Percentiles rank a stretch among this genome's conserved stretches.
phyloP scores from a whole-genome alignment of 164 flowering plant species.

The Berberis thunbergii region DNA sequence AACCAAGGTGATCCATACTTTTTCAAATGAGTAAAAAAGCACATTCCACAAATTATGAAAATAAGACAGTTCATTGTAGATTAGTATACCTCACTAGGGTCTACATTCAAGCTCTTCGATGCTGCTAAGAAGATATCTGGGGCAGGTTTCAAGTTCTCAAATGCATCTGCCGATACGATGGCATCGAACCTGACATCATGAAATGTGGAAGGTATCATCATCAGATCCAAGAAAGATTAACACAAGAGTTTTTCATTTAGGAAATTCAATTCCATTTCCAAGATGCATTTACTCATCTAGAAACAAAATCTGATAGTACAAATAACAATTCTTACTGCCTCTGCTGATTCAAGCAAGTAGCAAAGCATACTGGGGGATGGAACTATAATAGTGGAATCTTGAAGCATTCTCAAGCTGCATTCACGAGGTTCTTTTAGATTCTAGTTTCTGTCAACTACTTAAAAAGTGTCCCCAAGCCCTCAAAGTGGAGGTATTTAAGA shows the following conservation, averaged over 20 bases:
- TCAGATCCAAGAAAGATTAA: conserved; percentile 1
- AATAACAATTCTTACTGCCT: no score
- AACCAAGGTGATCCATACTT: no score
- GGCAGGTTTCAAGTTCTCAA: conserved; percentile 94
- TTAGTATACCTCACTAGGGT: conserved; percentile 58
- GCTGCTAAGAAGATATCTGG: conserved; percentile 96
- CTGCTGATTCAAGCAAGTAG: no score
- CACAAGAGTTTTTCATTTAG: background rate
- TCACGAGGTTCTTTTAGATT: no score
- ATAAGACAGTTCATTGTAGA: background rate
- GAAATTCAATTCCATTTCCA: background rate
- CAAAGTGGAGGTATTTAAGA: no score
- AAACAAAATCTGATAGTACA: no score
- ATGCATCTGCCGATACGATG: conserved; percentile 95
- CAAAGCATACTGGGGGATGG: no score
- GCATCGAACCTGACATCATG: conserved; percentile 80
- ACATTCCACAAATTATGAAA: background rate
- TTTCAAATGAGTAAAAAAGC: no score
- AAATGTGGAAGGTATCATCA: conserved; percentile 10
- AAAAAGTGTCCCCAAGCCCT: no score
- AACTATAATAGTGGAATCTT: no score
- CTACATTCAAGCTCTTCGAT: conserved; percentile 63
- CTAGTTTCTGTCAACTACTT: no score
- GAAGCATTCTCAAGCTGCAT: background rate
- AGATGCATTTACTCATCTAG: background rate